Evolutionary conservation across 768 basidiomycete species (phyloP).

Genomic region (Rhodosporidiobolus sp.): DNA sequence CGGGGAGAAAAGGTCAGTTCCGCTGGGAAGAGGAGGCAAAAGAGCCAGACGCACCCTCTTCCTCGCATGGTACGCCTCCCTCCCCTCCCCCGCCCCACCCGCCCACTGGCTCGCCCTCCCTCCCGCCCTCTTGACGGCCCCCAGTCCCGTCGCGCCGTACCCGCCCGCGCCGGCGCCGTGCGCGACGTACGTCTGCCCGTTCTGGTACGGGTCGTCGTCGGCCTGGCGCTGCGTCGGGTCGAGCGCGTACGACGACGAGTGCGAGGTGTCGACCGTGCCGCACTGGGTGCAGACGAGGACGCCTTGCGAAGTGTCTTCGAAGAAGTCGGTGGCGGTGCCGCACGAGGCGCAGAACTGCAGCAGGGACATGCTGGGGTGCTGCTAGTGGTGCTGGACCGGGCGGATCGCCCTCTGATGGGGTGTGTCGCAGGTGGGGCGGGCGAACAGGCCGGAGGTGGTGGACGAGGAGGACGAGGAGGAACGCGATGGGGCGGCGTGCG

Average conservation of each 20-base stretch:
- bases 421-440: not conserved
- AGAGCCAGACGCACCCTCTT: conserved; percentile 10
- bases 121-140: not conserved
- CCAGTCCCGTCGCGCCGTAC: conserved; percentile 3
- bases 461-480: no score
- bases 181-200: conserved; percentile 12
- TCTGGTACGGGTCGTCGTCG: conserved; percentile 22
- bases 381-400: not conserved
- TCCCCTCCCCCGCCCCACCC: conserved; percentile 1
- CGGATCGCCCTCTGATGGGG: not conserved
- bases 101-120: conserved; percentile 8
- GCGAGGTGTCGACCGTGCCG: conserved; percentile 17
- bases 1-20: not conserved
- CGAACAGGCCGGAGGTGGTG: no score
- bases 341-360: conserved; percentile 9
- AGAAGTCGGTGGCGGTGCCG: conserved; percentile 3
- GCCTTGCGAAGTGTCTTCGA: conserved; percentile 1
- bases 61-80: conserved; percentile 10
- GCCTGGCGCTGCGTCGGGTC: conserved; percentile 22
- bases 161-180: not conserved
- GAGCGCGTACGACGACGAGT: conserved; percentile 6
- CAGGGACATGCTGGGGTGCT: not conserved
- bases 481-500: no score
- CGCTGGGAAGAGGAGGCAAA: not conserved
- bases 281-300: conserved; percentile 25